Percentiles rank a stretch among this genome's conserved stretches.
Conservation (phyloP, 1,284 basidiomycete genomes). For the Tremellales sp. region DNA sequence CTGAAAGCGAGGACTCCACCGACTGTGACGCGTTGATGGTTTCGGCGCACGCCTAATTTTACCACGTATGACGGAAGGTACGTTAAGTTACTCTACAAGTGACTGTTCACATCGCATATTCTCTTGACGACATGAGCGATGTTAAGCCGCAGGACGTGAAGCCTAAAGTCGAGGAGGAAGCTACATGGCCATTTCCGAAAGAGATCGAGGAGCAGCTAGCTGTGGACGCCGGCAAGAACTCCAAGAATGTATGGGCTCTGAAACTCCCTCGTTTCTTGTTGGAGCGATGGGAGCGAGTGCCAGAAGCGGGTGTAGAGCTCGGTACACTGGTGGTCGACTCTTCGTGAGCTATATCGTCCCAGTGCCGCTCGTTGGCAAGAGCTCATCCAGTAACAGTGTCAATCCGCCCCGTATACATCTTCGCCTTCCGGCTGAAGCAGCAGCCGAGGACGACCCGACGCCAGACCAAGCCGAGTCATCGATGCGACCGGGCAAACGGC, state of each 20-base stretch:
- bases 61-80: too few relatives aligned
- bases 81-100: too few relatives aligned
- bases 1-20: too few relatives aligned
- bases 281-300: conserved; percentile 51
- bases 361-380: neutral
- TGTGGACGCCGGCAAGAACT: conserved; percentile 16
- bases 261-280: conserved; percentile 53
- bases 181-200: neutral
- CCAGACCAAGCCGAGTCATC: neutral
- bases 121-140: too few relatives aligned
- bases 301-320: conserved; percentile 49
- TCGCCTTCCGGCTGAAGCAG: conserved; percentile 13
- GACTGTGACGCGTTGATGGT: too few relatives aligned
- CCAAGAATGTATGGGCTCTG: conserved; percentile 39
- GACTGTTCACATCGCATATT: too few relatives aligned
- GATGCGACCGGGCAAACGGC: conserved; percentile 2
- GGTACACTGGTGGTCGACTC: conserved; percentile 53
- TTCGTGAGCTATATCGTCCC: conserved; percentile 25
- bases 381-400: neutral
- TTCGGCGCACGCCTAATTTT: too few relatives aligned
- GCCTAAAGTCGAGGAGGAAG: neutral
- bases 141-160: neutral
- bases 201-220: conserved; percentile 32
- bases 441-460: conserved; percentile 5
- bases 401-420: conserved; percentile 17